phyloP scores from a whole-genome alignment of 805 yeast genomes.

The Candida fluviatilis region DNA sequence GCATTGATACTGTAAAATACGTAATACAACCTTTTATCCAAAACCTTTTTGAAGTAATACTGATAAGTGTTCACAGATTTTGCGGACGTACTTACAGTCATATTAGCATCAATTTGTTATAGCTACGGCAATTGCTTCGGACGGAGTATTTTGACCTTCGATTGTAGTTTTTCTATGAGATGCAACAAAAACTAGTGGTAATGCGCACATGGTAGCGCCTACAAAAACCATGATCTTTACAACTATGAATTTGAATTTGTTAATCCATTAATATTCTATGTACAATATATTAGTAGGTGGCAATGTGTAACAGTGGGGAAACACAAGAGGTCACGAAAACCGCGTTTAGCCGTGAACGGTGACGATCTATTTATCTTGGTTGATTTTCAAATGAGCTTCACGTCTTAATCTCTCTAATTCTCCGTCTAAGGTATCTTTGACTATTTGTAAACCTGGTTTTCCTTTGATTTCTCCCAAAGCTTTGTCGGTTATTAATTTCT shows the following conservation, averaged over 20 bases:
- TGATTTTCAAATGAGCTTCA: constrained; percentile 31
- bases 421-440: constrained; percentile 38
- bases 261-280: background rate
- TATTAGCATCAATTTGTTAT: background rate
- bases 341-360: too few relatives aligned
- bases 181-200: too few relatives aligned
- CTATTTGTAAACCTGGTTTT: constrained; percentile 37
- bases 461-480: constrained; percentile 38
- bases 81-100: constrained; percentile 1
- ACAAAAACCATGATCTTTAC: too few relatives aligned
- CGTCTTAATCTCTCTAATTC: constrained; percentile 31
- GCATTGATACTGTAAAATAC: constrained; percentile 25
- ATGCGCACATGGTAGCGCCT: background rate
- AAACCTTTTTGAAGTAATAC: constrained; percentile 25
- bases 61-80: constrained; percentile 16
- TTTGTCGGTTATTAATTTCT: constrained; percentile 31
- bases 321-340: too few relatives aligned
- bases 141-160: too few relatives aligned
- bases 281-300: background rate
- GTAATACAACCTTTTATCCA: constrained; percentile 31
- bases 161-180: too few relatives aligned
- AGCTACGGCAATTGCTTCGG: too few relatives aligned
- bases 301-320: too few relatives aligned
- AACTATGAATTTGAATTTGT: too few relatives aligned
- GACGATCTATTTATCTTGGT: constrained; percentile 12